Conservation (phyloP, 31 red algal genomes). For the Odonthalia washingtoniensis region DNA sequence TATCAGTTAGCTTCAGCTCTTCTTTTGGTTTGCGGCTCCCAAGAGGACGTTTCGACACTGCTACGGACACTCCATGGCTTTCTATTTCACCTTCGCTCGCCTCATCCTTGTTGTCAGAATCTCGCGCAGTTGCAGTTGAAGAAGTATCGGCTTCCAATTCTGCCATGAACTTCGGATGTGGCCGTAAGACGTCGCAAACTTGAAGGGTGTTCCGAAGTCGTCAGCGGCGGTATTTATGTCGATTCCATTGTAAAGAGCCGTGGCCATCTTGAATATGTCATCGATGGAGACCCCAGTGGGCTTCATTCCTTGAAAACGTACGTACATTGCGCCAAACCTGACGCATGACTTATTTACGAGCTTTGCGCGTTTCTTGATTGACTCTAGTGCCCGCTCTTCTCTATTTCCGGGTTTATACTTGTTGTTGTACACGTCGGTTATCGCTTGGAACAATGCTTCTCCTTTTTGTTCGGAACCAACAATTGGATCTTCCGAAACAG, state of each 20-base stretch:
- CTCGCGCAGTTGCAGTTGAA: neutral
- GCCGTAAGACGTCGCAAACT: neutral
- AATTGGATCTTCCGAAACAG: neutral
- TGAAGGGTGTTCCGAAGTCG: too few species aligned
- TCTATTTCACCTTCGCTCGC: conserved; percentile 3
- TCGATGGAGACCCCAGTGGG: neutral
- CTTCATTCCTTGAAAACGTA: neutral
- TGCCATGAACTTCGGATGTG: conserved; percentile 28
- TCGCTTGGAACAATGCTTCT: neutral
- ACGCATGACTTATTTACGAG: neutral
- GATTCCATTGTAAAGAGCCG: too few species aligned
- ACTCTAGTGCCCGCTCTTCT: neutral
- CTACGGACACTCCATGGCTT: neutral
- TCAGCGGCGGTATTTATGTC: too few species aligned
- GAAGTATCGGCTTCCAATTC: neutral
- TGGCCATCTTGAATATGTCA: conserved; percentile 4
- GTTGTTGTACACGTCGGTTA: conserved; percentile 1
- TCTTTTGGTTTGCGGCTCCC: conserved; percentile 20
- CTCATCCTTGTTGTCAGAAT: neutral
- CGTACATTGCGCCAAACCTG: too few species aligned
- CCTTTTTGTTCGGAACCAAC: conserved; percentile 4
- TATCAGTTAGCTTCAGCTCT: neutral
- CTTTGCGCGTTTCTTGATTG: neutral
- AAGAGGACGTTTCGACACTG: neutral
- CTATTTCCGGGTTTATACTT: neutral